These are phyloP conservation scores for Scedosporium aurantiacum DNA, from an alignment of 2,329 filamentous ascomycete genomes.

Conservation along the genomic window DNA sequence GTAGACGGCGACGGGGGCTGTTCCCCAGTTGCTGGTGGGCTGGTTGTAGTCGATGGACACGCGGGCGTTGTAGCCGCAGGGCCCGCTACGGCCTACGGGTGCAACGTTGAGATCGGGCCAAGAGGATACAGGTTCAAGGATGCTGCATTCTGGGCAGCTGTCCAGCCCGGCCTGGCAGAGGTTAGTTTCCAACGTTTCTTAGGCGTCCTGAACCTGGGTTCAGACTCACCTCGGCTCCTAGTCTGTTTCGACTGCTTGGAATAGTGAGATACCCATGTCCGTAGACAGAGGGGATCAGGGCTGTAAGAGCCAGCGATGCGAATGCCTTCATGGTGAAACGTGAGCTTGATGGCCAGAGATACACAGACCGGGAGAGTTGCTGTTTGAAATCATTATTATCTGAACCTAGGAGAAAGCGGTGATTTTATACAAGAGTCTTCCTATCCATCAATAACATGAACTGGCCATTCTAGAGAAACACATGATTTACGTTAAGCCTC, in stretches of 20 bases:
- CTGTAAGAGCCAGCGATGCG: conserved; percentile 8
- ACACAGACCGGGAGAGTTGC: too few relatives aligned
- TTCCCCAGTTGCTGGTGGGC: conserved; percentile 32
- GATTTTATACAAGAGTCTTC: too few relatives aligned
- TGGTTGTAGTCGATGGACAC: conserved; percentile 42
- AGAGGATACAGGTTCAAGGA: conserved; percentile 38
- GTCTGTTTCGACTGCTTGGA: conserved; percentile 31
- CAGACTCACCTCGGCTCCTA: conserved; percentile 28
- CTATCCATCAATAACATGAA: too few relatives aligned
- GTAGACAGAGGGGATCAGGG: conserved; percentile 12
- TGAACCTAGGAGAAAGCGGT: too few relatives aligned
- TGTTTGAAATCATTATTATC: too few relatives aligned
- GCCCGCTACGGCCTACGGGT: conserved; percentile 33
- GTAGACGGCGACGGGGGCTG: conserved; percentile 30
- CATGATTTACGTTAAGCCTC: too few relatives aligned
- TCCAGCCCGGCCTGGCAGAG: conserved; percentile 29
- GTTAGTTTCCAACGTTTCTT: not conserved
- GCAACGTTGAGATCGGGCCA: conserved; percentile 38
- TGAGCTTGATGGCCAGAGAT: not conserved
- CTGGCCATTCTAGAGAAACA: too few relatives aligned
- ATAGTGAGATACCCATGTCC: conserved; percentile 35
- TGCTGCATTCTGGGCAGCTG: conserved; percentile 42
- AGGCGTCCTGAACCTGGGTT: too few relatives aligned
- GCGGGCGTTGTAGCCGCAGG: conserved; percentile 43
- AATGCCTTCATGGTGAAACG: not conserved